A percentile compares a stretch with the other conserved stretches of the same genome.
These are phyloP conservation scores for Mycena leptocephala DNA, from an alignment of 768 basidiomycete genomes.

Conservation along the genomic window DNA sequence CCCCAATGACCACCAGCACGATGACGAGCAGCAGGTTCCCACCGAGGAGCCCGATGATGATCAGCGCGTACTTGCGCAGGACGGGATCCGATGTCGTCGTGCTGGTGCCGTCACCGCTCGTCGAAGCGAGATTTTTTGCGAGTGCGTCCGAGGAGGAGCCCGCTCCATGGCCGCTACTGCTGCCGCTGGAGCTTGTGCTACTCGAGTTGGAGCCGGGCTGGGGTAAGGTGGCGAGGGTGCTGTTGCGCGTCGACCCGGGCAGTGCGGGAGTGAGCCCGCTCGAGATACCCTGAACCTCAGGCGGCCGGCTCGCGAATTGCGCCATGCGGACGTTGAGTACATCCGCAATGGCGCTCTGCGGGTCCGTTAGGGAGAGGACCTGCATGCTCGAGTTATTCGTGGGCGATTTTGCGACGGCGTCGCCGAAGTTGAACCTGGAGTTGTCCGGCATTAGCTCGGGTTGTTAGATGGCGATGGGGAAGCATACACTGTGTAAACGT, in stretches of 20 bases:
- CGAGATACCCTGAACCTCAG: neutral
- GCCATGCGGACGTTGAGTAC: conserved; percentile 2
- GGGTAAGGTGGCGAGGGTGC: no score
- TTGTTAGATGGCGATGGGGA: neutral
- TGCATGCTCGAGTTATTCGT: neutral
- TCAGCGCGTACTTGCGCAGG: conserved; percentile 24
- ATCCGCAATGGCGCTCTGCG: neutral
- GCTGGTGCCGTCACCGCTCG: no score
- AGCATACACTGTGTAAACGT: conserved; percentile 5
- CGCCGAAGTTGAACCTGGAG: neutral
- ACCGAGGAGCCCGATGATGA: conserved; percentile 25
- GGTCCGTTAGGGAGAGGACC: neutral
- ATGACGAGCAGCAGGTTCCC: conserved; percentile 20
- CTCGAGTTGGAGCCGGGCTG: no score
- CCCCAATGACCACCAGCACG: no score
- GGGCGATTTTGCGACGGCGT: neutral
- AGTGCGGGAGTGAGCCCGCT: neutral
- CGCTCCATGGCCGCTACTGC: no score
- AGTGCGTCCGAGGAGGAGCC: no score
- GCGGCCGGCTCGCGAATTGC: neutral
- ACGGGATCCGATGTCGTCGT: no score
- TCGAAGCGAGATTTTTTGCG: no score
- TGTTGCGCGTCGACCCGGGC: no score
- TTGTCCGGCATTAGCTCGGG: neutral
- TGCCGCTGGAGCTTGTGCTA: no score